Evolutionary conservation across 306 rosid genomes (phyloP), one percentile per base, ranked within the genome.

Genomic region (Begonia masoniana): DNA sequence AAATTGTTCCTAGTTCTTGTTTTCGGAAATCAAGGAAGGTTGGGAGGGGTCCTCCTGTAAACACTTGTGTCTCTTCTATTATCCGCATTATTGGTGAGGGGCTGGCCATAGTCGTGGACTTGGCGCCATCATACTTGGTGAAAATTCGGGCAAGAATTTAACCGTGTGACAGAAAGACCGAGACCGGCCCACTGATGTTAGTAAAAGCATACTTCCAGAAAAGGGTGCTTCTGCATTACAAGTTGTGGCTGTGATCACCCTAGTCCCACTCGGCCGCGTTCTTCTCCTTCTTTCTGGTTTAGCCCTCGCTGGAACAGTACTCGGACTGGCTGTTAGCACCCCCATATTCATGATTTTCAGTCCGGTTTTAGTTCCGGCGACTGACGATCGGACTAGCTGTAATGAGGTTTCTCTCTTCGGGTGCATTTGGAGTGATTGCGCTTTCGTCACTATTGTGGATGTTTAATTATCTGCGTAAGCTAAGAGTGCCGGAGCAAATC

Each of bases 371-470:
- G 1, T 81, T 61, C 73, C 81, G 0, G 73, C 84, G 0, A 63
- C 67, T 75, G 0, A 58, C 60, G 55, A 11, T 81, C 4, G 65
- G 48, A 41, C 31, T 77, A 4, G 52, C 79, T 0, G 51, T 78
- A 10, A 41, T 76, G 13, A 80, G 82, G 2, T 56, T 77, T 60
- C 48, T 81, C 17, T 59, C 84, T 0, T 75, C 84, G 0, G 82
- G 77, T 0, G 82, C 74, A 2, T 78, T 67, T 13, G 84, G 78
- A 4, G 50, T 75, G 12, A 75, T 84, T 3, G 75, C 78, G 0
- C 17, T 82, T 1, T 78, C 84, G 3, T 69, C 85, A 0, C 73
- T 82, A 6, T 67, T 78, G 0, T 82, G 82, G 80, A 16, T 75
- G 26, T 70, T 62, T 6, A 51, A 56, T 45, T 54, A 50, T 43